Evolutionary conservation across 345 rosid species (phyloP).

Genomic region (Salix dunnii): DNA sequence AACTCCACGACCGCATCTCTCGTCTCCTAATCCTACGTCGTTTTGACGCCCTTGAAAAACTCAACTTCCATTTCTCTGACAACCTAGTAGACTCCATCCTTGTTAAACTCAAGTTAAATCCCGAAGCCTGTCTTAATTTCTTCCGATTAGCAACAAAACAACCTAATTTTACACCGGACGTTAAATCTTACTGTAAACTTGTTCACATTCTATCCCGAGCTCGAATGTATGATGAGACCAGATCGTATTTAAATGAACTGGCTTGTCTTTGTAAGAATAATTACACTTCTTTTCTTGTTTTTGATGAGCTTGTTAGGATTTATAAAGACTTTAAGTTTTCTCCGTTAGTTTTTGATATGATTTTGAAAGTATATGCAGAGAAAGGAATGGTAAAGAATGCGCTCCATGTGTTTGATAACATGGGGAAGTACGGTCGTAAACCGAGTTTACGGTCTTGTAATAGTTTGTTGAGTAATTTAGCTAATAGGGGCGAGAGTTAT

Average conservation of each 20-base stretch:
- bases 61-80: slow-evolving; percentile 61
- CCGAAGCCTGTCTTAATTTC: slow-evolving; percentile 55
- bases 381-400: slow-evolving; percentile 62
- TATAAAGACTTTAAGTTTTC: slow-evolving; percentile 53
- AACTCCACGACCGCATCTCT: slow-evolving; percentile 60
- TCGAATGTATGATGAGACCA: slow-evolving; percentile 61
- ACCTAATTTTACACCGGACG: slow-evolving; percentile 53
- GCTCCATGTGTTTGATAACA: slow-evolving; percentile 82
- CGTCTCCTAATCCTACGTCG: slow-evolving; percentile 65
- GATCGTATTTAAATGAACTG: slow-evolving; percentile 45
- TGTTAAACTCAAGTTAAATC: slow-evolving; percentile 49
- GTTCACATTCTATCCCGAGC: slow-evolving; percentile 76
- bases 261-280: slow-evolving; percentile 49
- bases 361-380: slow-evolving; percentile 61
- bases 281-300: slow-evolving; percentile 37
- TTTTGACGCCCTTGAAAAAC: slow-evolving; percentile 47
- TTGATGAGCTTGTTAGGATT: slow-evolving; percentile 59
- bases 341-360: slow-evolving; percentile 77
- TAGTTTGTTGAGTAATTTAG: slow-evolving; percentile 63
- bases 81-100: slow-evolving; percentile 66
- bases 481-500: slow-evolving; percentile 45
- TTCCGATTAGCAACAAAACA: slow-evolving; percentile 62
- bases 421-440: slow-evolving; percentile 48
- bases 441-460: slow-evolving; percentile 78
- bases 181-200: slow-evolving; percentile 62